Conservation (phyloP, 108 stramenopile genomes). For the Seminavis robusta region DNA sequence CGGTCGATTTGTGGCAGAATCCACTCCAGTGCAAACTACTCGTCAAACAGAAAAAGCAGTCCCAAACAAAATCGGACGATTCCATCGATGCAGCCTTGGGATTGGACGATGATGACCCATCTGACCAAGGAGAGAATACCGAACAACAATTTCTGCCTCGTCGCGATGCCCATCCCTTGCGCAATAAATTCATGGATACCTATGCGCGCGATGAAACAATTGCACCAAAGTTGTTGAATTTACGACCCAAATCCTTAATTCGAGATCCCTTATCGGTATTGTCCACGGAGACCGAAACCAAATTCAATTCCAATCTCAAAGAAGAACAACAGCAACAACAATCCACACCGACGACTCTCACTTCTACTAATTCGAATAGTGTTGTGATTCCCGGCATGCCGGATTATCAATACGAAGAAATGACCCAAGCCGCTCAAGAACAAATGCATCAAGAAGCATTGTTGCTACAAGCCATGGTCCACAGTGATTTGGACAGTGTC, state of each 20-base stretch:
- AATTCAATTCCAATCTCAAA: too few relatives aligned
- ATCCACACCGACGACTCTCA: background rate
- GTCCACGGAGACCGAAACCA: too few relatives aligned
- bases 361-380: background rate
- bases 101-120: slow-evolving; percentile 1
- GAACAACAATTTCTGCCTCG: slow-evolving; percentile 25
- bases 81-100: background rate
- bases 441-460: slow-evolving; percentile 63
- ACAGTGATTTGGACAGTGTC: slow-evolving; percentile 73
- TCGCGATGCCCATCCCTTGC: background rate
- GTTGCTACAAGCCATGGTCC: slow-evolving; percentile 43
- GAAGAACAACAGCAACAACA: too few relatives aligned
- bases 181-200: slow-evolving; percentile 2
- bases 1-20: slow-evolving; percentile 47
- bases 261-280: too few relatives aligned
- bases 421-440: slow-evolving; percentile 26
- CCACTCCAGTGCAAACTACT: slow-evolving; percentile 42
- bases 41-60: too few relatives aligned
- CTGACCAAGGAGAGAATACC: slow-evolving; percentile 6
- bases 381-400: too few relatives aligned
- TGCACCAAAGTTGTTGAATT: too few relatives aligned
- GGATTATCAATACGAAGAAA: slow-evolving; percentile 26
- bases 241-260: too few relatives aligned
- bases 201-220: slow-evolving; percentile 2
- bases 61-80: background rate